A percentile compares a stretch with the other conserved stretches of the same genome.
Conservation (phyloP, 306 rosid species). For the Cicer chorassanicum region DNA sequence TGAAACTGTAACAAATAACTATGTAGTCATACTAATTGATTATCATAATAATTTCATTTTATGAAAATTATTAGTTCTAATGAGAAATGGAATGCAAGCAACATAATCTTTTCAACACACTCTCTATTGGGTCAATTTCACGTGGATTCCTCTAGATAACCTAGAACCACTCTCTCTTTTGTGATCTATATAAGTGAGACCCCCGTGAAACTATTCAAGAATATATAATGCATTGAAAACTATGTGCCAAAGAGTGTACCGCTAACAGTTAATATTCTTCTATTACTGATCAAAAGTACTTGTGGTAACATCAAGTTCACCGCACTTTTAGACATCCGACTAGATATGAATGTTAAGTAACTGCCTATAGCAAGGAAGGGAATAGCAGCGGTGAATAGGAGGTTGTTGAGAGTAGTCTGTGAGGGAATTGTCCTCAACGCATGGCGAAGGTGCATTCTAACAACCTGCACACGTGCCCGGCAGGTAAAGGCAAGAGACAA, state of each 20-base stretch:
- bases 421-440: constrained; percentile 8
- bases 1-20: constrained; percentile 10
- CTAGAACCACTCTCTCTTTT: background rate
- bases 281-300: background rate
- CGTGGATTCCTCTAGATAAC: constrained; percentile 1
- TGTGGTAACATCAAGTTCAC: constrained; percentile 5
- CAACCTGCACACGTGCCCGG: background rate
- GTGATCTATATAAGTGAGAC: background rate
- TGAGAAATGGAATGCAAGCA: background rate
- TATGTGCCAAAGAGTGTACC: background rate
- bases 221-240: background rate
- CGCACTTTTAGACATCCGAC: constrained; percentile 3
- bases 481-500: constrained; percentile 14
- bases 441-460: background rate
- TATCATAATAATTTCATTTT: constrained; percentile 17
- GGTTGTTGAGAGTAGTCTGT: constrained; percentile 16
- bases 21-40: constrained; percentile 11
- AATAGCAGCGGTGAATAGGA: background rate
- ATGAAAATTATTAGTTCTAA: background rate
- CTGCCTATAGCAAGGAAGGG: background rate
- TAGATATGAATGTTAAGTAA: constrained; percentile 13
- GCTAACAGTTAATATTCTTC: background rate
- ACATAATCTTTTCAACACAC: constrained; percentile 1
- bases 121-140: constrained; percentile 4
- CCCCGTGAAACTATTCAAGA: constrained; percentile 8